Conservation (phyloP, 768 basidiomycete species). For the Phanerodontia chrysosporium region DNA sequence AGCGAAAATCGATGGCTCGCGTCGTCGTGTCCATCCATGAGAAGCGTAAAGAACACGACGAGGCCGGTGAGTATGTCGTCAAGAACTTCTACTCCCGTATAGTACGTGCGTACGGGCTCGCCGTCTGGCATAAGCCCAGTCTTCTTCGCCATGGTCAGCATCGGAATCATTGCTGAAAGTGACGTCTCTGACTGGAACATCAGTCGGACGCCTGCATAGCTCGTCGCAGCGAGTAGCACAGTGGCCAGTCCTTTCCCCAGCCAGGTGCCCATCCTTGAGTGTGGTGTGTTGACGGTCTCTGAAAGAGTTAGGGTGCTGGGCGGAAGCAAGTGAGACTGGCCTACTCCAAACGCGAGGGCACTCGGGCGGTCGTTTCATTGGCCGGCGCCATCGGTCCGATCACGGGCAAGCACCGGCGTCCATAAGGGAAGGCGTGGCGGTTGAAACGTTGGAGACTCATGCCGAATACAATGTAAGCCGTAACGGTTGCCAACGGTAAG, state of each 20-base stretch:
- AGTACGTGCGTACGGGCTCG: neutral
- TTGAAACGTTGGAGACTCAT: no score
- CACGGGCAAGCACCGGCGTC: no score
- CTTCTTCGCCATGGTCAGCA: neutral
- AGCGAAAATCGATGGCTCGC: slow-evolving; percentile 7
- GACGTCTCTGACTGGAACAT: neutral
- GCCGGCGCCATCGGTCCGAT: no score
- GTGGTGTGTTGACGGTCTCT: neutral
- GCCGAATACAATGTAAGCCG: no score
- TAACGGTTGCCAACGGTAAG: no score
- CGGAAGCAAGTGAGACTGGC: no score
- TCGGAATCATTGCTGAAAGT: neutral
- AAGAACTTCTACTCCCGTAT: neutral
- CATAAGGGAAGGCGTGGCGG: no score
- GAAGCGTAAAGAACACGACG: slow-evolving; percentile 3
- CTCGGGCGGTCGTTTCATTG: no score
- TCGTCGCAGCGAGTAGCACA: neutral
- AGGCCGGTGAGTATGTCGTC: slow-evolving; percentile 5
- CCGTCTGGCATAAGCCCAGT: slow-evolving; percentile 9
- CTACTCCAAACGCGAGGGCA: no score
- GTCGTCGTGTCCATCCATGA: slow-evolving; percentile 8
- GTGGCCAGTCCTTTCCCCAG: neutral
- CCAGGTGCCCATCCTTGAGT: neutral
- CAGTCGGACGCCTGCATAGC: neutral
- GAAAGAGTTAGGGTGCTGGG: no score